These are phyloP conservation scores for Cicer arietinum DNA, from an alignment of 306 rosid genomes.

Conservation along the genomic window DNA sequence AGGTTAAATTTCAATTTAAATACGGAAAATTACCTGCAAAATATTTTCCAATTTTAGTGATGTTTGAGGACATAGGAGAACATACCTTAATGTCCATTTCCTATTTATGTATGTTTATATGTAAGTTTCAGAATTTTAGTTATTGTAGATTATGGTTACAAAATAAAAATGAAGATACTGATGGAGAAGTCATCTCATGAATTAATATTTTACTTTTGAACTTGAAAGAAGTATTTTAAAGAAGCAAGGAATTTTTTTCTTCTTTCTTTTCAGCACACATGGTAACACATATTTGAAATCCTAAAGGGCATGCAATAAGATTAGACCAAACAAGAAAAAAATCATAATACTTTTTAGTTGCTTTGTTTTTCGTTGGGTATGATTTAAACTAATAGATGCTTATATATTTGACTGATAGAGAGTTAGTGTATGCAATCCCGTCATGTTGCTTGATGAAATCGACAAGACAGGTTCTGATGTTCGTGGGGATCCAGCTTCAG, in stretches of 20 bases:
- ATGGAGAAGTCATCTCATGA: constrained; percentile 15
- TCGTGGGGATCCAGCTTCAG: constrained; percentile 99
- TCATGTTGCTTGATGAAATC: constrained; percentile 93
- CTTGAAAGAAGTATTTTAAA: constrained; percentile 11
- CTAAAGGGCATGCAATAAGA: not conserved
- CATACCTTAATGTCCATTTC: not conserved
- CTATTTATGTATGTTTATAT: not conserved
- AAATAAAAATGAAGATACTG: constrained; percentile 32
- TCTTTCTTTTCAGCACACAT: not conserved
- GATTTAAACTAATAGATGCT: constrained; percentile 29
- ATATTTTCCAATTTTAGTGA: constrained; percentile 29
- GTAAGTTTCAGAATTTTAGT: not conserved
- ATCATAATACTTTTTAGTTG: constrained; percentile 3
- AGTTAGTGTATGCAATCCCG: constrained; percentile 89
- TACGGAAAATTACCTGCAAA: constrained; percentile 9
- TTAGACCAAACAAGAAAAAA: constrained; percentile 14
- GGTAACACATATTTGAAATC: constrained; percentile 23
- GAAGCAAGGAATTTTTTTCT: not conserved
- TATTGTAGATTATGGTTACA: not conserved
- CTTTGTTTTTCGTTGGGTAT: constrained; percentile 9
- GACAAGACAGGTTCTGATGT: constrained; percentile 97
- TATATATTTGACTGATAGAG: constrained; percentile 54
- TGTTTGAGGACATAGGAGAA: not conserved
- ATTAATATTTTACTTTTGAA: constrained; percentile 5
- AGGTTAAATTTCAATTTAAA: constrained; percentile 59